These are phyloP conservation scores for Pistacia integerrima DNA, from an alignment of 345 rosid species.

Conservation along the genomic window DNA sequence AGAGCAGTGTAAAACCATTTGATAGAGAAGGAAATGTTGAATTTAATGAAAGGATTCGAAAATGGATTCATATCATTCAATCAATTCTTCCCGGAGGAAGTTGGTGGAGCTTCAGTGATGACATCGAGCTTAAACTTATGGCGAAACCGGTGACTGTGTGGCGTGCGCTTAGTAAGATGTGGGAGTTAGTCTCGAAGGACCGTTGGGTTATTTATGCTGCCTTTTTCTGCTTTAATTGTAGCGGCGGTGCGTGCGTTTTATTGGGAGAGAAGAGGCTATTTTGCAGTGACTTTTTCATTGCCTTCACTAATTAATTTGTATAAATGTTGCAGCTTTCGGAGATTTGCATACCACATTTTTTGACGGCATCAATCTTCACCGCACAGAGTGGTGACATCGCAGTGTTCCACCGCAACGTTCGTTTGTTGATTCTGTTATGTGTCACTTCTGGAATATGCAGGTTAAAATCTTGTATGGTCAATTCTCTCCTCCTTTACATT, in stretches of 20 bases:
- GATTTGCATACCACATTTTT: conserved; percentile 81
- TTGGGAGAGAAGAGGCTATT: not conserved
- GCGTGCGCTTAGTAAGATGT: conserved; percentile 84
- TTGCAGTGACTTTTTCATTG: not conserved
- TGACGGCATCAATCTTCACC: conserved; percentile 93
- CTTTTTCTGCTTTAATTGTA: conserved; percentile 73
- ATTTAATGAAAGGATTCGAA: conserved; percentile 43
- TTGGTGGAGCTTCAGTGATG: conserved; percentile 90
- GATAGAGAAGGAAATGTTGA: conserved; percentile 42
- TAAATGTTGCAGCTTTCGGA: conserved; percentile 75
- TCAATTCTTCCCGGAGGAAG: conserved; percentile 84
- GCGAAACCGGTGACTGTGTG: conserved; percentile 85
- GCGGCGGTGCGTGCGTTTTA: conserved; percentile 64
- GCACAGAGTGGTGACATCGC: conserved; percentile 74
- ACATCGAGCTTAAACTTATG: conserved; percentile 55
- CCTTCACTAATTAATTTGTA: conserved; percentile 19
- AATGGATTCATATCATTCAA: conserved; percentile 48
- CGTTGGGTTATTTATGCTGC: conserved; percentile 85
- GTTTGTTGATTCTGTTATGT: conserved; percentile 68
- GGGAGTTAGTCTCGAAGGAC: conserved; percentile 85
- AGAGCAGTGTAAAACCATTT: conserved; percentile 20
- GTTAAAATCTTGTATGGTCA: conserved; percentile 85
- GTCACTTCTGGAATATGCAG: conserved; percentile 89
- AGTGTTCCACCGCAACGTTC: conserved; percentile 74
- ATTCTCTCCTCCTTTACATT: conserved; percentile 39